Percentiles rank a stretch among this genome's conserved stretches.
phyloP scores from a whole-genome alignment of 2,329 filamentous ascomycete species.

The Cryphonectria japonica region DNA sequence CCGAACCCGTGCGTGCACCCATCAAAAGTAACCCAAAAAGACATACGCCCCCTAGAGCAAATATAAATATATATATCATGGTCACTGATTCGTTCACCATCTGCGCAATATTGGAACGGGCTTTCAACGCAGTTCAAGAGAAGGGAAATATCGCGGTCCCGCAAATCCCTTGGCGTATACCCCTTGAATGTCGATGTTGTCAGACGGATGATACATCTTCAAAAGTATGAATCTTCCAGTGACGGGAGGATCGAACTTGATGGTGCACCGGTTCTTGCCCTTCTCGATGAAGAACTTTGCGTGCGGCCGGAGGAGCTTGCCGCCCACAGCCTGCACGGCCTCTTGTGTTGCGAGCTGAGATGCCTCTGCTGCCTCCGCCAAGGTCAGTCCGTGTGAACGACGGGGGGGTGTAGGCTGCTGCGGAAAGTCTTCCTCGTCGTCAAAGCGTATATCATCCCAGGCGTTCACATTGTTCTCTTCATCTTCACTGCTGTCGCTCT shows the following conservation, averaged over 20 bases:
- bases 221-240: conserved; percentile 83
- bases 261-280: conserved; percentile 81
- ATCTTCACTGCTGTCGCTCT: conserved; percentile 50
- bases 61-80: background rate
- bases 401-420: conserved; percentile 31
- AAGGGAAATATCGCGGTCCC: conserved; percentile 82
- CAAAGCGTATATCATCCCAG: conserved; percentile 39
- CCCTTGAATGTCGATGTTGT: conserved; percentile 80
- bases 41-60: background rate
- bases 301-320: conserved; percentile 69
- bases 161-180: conserved; percentile 83
- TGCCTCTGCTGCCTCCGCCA: conserved; percentile 50
- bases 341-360: conserved; percentile 60
- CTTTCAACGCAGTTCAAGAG: conserved; percentile 61
- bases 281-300: conserved; percentile 84
- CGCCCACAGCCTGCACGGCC: conserved; percentile 59
- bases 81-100: no score
- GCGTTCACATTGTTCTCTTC: conserved; percentile 35
- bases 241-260: conserved; percentile 82
- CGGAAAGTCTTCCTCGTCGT: conserved; percentile 33
- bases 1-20: background rate
- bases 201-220: conserved; percentile 73
- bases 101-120: no score
- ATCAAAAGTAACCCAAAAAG: background rate
- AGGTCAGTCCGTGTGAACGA: conserved; percentile 36